Evolutionary conservation across 108 stramenopile species (phyloP).

Genomic region (Nitzschia inconspicua): DNA sequence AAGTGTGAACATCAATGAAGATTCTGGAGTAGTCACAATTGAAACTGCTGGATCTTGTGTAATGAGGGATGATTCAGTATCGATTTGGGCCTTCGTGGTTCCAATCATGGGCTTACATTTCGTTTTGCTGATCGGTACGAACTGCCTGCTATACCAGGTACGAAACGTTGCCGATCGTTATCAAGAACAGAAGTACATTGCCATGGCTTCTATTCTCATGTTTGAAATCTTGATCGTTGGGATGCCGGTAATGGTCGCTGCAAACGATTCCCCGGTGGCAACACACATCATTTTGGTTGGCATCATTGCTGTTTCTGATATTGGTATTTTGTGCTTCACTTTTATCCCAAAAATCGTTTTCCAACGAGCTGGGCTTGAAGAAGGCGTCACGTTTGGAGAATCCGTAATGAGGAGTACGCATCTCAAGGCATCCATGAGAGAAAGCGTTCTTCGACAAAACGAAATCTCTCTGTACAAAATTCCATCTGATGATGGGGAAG

Average conservation of each 20-base stretch:
- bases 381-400: constrained; percentile 27
- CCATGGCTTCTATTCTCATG: constrained; percentile 36
- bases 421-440: constrained; percentile 7
- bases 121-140: constrained; percentile 30
- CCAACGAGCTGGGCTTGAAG: constrained; percentile 28
- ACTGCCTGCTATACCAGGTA: constrained; percentile 30
- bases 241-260: constrained; percentile 40
- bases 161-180: constrained; percentile 39
- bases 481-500: no score
- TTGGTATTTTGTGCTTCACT: constrained; percentile 29
- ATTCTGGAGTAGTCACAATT: constrained; percentile 31
- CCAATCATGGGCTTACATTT: constrained; percentile 33
- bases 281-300: constrained; percentile 30
- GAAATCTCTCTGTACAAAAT: not conserved
- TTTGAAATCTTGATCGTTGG: constrained; percentile 44
- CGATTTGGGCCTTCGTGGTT: constrained; percentile 27
- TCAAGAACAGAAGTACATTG: constrained; percentile 46
- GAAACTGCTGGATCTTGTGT: constrained; percentile 35
- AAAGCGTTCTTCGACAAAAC: not conserved
- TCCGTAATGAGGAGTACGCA: constrained; percentile 8
- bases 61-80: not conserved
- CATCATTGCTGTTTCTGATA: constrained; percentile 34
- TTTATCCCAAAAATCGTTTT: constrained; percentile 42
- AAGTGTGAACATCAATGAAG: constrained; percentile 8
- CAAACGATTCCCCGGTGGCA: constrained; percentile 29